Conservation (phyloP, 257 asterid species). For the Nicotiana attenuata region DNA sequence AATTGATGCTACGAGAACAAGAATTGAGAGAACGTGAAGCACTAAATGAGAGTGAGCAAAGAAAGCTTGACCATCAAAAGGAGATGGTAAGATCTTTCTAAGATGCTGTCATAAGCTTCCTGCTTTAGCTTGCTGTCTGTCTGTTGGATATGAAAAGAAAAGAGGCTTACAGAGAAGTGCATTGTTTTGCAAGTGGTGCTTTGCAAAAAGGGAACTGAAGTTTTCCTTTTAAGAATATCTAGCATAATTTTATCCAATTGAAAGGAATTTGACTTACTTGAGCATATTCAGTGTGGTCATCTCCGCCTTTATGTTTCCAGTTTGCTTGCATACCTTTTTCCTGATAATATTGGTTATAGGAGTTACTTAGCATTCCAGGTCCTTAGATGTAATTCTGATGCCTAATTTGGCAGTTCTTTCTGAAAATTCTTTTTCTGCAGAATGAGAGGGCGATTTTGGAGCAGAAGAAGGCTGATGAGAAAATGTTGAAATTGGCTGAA, state of each 20-base stretch:
- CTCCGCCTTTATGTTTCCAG: background rate
- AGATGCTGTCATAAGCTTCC: background rate
- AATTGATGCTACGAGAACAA: slow-evolving; percentile 9
- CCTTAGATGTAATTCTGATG: background rate
- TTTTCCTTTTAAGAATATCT: background rate
- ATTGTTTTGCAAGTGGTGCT: background rate
- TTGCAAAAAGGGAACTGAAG: background rate
- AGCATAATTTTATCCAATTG: background rate
- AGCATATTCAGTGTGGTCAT: background rate
- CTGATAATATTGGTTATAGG: background rate
- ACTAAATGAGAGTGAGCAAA: slow-evolving; percentile 11
- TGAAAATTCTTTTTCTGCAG: slow-evolving; percentile 32
- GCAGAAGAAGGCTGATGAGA: slow-evolving; percentile 55
- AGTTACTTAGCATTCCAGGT: background rate
- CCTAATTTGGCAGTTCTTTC: background rate
- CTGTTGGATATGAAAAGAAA: background rate
- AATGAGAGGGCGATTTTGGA: slow-evolving; percentile 63
- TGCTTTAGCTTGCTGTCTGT: background rate
- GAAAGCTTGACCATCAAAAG: slow-evolving; percentile 12
- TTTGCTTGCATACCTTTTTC: background rate
- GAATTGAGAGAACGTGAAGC: slow-evolving; percentile 9
- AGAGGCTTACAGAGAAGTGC: background rate
- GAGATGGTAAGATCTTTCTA: slow-evolving; percentile 10
- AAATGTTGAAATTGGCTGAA: slow-evolving; percentile 56
- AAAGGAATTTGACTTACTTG: background rate